phyloP scores from a whole-genome alignment of 306 rosid species.

The Argentina anserina region DNA sequence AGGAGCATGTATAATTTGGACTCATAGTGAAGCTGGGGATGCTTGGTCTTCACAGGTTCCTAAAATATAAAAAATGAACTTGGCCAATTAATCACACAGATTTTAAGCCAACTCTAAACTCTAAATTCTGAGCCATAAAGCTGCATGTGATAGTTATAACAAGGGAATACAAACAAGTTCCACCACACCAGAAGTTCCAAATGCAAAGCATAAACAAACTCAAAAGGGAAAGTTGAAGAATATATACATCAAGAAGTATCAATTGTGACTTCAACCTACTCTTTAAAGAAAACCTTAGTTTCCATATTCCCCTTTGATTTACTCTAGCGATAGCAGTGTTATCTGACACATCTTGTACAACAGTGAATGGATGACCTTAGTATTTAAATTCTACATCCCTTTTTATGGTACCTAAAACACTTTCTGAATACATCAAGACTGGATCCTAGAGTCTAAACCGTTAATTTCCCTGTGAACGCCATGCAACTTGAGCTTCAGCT shows the following conservation, averaged over 20 bases:
- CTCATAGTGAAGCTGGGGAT: slow-evolving; percentile 99
- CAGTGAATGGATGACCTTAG: neutral
- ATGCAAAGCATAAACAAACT: neutral
- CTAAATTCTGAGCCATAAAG: no score
- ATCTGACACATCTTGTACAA: neutral
- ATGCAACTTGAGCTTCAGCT: neutral
- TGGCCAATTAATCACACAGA: neutral
- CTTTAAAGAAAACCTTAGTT: neutral
- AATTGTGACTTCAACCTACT: neutral
- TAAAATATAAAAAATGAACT: slow-evolving; percentile 25
- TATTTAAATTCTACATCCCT: neutral
- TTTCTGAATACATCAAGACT: neutral
- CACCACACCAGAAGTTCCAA: neutral
- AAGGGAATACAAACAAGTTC: neutral
- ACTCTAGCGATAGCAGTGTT: neutral
- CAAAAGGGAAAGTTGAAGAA: neutral
- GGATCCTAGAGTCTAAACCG: neutral
- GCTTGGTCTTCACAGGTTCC: slow-evolving; percentile 95
- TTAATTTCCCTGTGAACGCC: neutral
- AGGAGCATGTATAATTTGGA: slow-evolving; percentile 97
- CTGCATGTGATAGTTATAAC: neutral
- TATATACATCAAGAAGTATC: slow-evolving; percentile 3
- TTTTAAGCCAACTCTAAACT: no score
- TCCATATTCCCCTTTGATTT: neutral
- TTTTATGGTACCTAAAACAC: neutral